Evolutionary conservation across 345 rosid genomes (phyloP), one percentile per base, ranked within the genome.

Genomic region (Citrus sp.): DNA sequence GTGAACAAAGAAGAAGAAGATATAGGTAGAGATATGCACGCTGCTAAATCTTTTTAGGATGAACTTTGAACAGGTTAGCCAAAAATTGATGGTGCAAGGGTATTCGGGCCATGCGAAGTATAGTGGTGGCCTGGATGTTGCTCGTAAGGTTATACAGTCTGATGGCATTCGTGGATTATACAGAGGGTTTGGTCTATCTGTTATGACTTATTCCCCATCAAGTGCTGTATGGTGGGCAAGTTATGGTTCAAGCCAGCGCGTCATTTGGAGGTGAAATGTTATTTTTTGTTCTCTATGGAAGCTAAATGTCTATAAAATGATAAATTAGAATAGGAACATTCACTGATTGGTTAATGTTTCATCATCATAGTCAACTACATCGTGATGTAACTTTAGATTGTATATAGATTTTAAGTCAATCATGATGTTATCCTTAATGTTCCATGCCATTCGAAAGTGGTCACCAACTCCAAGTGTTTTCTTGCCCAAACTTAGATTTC

Each of bases 211-310:
- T 82, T 81, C 98, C 75, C 99, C 99, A 42, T 96, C 99, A 21
- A 96, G 97, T 86, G 99, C 99, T 75, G 98, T 91, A 62, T 96
- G 99, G 99, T 96, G 99, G 99, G 99, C 99, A 24, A 91, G 95
- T 87, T 96, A 96, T 83, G 98, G 97, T 46, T 88, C 98, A 67
- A 94, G 97, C 83, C 99, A 96, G 80, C 97, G 99, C 60, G 80
- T 96, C 79, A 91, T 96, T 56, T 92, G 98, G 98, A 93, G 92
- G 99, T 93, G 76, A 84, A 86, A 64, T 62, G 46, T 56, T 64
- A 38, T 59, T 73, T 49, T 59, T 75, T 84, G 32, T 71, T 40
- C 27, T 72, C 51, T n/a, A 22, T 42, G 27, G 16, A 16, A 70
- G 34, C 19, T 63, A 21, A 42, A 2, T 16, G 24, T 60, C 55